phyloP scores from a whole-genome alignment of 1,139 yeast genomes.

The Blastobotrys capitulatus region DNA sequence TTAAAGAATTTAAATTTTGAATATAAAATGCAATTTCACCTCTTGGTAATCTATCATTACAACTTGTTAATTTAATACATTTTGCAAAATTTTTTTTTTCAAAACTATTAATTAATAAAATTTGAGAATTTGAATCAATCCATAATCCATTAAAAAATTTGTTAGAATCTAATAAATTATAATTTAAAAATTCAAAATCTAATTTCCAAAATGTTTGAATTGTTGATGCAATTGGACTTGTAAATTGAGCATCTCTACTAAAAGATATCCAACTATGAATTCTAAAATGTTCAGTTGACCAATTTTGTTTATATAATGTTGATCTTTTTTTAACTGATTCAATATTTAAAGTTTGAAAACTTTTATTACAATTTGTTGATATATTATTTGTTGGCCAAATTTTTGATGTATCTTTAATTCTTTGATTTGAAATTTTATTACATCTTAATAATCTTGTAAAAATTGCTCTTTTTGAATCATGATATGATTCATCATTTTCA shows the following conservation, averaged over 20 bases:
- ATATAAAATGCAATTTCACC: slow-evolving; percentile 28
- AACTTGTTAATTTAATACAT: slow-evolving; percentile 30
- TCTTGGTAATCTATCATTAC: slow-evolving; percentile 27
- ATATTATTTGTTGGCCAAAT: slow-evolving; percentile 3
- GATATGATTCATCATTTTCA: background rate
- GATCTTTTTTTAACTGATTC: background rate
- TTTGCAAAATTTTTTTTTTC: slow-evolving; percentile 25
- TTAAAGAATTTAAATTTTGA: background rate
- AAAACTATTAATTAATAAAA: slow-evolving; percentile 16
- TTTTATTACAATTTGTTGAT: background rate
- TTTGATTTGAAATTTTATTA: background rate
- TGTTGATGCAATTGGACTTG: slow-evolving; percentile 18
- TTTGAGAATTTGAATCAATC: slow-evolving; percentile 15
- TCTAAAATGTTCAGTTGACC: slow-evolving; percentile 15
- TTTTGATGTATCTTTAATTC: background rate
- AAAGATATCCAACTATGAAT: slow-evolving; percentile 19
- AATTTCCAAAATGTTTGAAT: slow-evolving; percentile 17
- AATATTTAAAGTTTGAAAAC: background rate
- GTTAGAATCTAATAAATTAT: slow-evolving; percentile 9
- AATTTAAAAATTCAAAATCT: background rate
- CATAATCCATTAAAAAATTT: slow-evolving; percentile 9
- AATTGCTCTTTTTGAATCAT: slow-evolving; percentile 4
- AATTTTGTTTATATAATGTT: slow-evolving; percentile 2
- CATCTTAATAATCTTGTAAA: background rate
- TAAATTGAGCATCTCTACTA: slow-evolving; percentile 7